Percentiles rank a stretch among this genome's conserved stretches.
phyloP scores from a whole-genome alignment of 2,329 filamentous ascomycete genomes.

The Scedosporium dehoogii region DNA sequence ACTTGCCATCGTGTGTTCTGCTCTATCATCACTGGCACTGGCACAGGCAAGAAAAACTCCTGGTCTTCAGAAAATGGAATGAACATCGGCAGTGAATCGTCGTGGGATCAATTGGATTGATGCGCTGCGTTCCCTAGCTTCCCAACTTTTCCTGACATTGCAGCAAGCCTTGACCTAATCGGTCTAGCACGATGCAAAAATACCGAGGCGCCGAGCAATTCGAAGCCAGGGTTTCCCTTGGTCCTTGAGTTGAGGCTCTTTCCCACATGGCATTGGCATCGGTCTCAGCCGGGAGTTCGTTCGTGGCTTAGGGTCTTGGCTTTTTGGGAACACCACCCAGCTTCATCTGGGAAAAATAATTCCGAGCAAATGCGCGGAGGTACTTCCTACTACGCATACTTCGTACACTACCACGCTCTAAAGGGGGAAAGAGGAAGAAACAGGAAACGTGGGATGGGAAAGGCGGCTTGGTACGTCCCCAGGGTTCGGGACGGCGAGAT shows the following conservation, averaged over 20 bases:
- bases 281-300: background rate
- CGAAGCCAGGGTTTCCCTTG: background rate
- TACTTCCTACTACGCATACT: too few relatives aligned
- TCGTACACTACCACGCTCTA: too few relatives aligned
- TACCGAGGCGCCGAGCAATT: background rate
- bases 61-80: too few relatives aligned
- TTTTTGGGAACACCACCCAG: too few relatives aligned
- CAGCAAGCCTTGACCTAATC: background rate
- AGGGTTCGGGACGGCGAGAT: background rate
- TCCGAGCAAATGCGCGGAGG: too few relatives aligned
- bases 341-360: too few relatives aligned
- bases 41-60: too few relatives aligned
- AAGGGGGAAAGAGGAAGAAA: too few relatives aligned
- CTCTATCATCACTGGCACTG: too few relatives aligned
- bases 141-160: background rate
- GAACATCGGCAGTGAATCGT: too few relatives aligned
- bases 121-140: too few relatives aligned
- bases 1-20: background rate
- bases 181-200: background rate
- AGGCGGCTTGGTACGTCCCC: background rate
- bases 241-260: background rate
- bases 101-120: too few relatives aligned
- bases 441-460: background rate
- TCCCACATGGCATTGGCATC: background rate
- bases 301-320: background rate